phyloP scores from a whole-genome alignment of 768 basidiomycete species.

The Crucibulum laeve region DNA sequence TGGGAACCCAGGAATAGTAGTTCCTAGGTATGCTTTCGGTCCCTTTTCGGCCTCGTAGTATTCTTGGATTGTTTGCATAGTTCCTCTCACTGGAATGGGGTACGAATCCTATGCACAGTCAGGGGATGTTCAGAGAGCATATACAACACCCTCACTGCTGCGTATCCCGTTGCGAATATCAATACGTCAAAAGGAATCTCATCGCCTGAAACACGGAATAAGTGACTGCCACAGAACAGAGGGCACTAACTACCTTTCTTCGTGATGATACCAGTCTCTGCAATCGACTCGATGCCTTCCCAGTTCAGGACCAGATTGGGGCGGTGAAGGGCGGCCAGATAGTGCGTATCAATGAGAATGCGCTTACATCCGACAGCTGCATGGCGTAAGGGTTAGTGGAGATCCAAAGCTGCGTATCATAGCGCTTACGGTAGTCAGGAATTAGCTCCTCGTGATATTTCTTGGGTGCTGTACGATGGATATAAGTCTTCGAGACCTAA shows the following conservation, averaged over 20 bases:
- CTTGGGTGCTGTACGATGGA: conserved; percentile 34
- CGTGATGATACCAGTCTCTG: conserved; percentile 37
- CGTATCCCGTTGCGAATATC: conserved; percentile 35
- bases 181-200: conserved; percentile 30
- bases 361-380: conserved; percentile 52
- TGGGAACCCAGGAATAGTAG: conserved; percentile 39
- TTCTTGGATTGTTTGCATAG: conserved; percentile 28
- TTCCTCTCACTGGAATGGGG: conserved; percentile 27
- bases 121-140: background rate
- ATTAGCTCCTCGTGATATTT: conserved; percentile 40
- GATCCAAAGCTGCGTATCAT: no score
- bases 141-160: conserved; percentile 12
- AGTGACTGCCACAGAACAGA: background rate
- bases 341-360: conserved; percentile 43
- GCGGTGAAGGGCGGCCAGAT: conserved; percentile 36
- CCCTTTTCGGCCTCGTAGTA: conserved; percentile 35
- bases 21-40: conserved; percentile 40
- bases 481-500: conserved; percentile 21
- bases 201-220: conserved; percentile 19
- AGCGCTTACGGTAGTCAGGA: conserved; percentile 40
- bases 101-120: conserved; percentile 22
- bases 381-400: background rate
- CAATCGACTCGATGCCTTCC: conserved; percentile 33
- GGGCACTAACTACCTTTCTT: conserved; percentile 24
- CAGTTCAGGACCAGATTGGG: conserved; percentile 42